Conservation (phyloP, 345 rosid genomes). For the Tarenaya hassleriana region DNA sequence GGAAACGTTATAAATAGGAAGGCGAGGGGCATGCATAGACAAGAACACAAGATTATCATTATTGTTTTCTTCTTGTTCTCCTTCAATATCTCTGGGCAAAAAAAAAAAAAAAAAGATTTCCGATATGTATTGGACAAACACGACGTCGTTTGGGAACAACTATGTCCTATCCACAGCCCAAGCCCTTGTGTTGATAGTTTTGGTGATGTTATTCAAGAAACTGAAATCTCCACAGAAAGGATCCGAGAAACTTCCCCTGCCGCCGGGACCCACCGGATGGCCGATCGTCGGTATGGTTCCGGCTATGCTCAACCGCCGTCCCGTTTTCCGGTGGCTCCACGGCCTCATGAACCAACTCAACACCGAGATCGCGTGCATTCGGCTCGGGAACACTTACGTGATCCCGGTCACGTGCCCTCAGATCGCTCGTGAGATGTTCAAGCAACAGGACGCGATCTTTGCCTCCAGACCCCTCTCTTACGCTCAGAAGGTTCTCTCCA, state of each 20-base stretch:
- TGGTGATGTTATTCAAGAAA: constrained; percentile 22
- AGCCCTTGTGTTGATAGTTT: constrained; percentile 14
- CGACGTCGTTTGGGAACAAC: constrained; percentile 11
- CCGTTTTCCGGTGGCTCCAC: constrained; percentile 32
- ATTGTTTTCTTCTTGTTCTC: no score
- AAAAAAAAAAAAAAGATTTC: no score
- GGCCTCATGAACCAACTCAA: constrained; percentile 30
- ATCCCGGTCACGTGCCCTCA: constrained; percentile 34
- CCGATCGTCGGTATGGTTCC: constrained; percentile 34
- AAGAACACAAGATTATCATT: no score
- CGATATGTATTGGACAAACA: background rate
- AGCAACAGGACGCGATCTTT: constrained; percentile 31
- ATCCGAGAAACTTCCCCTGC: constrained; percentile 25
- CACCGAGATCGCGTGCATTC: constrained; percentile 37
- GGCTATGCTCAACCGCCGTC: constrained; percentile 24
- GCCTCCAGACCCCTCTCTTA: constrained; percentile 29
- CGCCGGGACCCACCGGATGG: constrained; percentile 37
- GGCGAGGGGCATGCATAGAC: no score
- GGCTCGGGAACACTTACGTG: constrained; percentile 35
- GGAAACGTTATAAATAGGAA: no score
- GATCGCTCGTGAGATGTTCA: constrained; percentile 31
- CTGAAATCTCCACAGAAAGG: constrained; percentile 14
- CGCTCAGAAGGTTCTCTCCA: constrained; percentile 19
- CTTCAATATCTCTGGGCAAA: no score
- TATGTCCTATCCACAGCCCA: constrained; percentile 22